Conservation (phyloP, 1,284 basidiomycete genomes). For the Ceratobasidium sp. region DNA sequence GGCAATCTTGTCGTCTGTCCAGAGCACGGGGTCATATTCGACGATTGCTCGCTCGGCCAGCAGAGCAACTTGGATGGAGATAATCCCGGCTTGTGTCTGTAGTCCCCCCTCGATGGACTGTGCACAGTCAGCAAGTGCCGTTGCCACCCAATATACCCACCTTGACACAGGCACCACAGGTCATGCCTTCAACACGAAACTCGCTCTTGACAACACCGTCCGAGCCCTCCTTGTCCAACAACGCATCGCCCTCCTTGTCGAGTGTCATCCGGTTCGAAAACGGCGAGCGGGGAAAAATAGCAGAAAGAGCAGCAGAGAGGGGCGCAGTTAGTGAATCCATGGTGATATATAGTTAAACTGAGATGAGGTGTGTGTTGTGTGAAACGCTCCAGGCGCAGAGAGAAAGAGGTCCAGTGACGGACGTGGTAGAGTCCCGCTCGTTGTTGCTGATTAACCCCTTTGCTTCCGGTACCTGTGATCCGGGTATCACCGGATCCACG, state of each 20-base stretch:
- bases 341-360: slow-evolving; percentile 1
- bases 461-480: too few relatives aligned
- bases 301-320: slow-evolving; percentile 40
- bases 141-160: slow-evolving; percentile 53
- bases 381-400: background rate
- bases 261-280: slow-evolving; percentile 15
- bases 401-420: background rate
- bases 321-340: slow-evolving; percentile 32
- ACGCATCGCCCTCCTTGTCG: slow-evolving; percentile 31
- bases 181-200: slow-evolving; percentile 88
- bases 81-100: slow-evolving; percentile 82
- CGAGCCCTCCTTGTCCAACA: slow-evolving; percentile 33
- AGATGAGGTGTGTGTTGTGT: background rate
- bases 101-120: slow-evolving; percentile 94
- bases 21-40: slow-evolving; percentile 83
- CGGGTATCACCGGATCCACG: background rate
- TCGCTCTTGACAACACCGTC: slow-evolving; percentile 60
- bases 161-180: slow-evolving; percentile 89
- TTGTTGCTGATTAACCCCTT: background rate
- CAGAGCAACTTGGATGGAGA: slow-evolving; percentile 88
- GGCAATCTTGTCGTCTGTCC: slow-evolving; percentile 81
- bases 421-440: background rate
- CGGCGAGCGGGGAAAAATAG: slow-evolving; percentile 39
- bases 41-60: slow-evolving; percentile 92
- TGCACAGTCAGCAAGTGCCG: background rate